These are phyloP conservation scores for Verticillium dahliae DNA, from an alignment of 2,329 filamentous ascomycete genomes.

Conservation along the genomic window DNA sequence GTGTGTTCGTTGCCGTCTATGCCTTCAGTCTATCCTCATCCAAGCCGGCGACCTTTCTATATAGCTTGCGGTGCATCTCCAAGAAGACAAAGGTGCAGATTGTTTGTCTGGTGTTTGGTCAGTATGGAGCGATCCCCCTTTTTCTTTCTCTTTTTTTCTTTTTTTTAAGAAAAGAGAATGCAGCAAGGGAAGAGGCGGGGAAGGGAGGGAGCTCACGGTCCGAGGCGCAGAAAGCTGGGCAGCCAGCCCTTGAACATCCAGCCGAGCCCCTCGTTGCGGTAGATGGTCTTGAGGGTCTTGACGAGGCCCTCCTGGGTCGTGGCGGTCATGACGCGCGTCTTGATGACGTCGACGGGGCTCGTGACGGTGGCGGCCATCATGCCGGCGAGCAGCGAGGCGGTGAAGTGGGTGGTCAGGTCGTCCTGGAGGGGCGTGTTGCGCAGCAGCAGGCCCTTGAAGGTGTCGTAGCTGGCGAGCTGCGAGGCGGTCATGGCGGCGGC, in stretches of 20 bases:
- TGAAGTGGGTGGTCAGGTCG: slow-evolving; percentile 70
- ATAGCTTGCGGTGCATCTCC: slow-evolving; percentile 78
- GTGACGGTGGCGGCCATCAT: slow-evolving; percentile 81
- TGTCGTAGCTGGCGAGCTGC: slow-evolving; percentile 80
- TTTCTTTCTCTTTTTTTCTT: no score
- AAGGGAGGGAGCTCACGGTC: slow-evolving; percentile 42
- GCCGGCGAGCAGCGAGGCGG: slow-evolving; percentile 69
- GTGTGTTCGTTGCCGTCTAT: background rate
- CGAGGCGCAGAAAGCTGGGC: slow-evolving; percentile 62
- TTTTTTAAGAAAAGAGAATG: background rate
- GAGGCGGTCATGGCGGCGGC: slow-evolving; percentile 84
- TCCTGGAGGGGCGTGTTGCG: slow-evolving; percentile 61
- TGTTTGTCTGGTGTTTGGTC: slow-evolving; percentile 52
- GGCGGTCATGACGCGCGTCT: slow-evolving; percentile 79
- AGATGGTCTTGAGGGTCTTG: slow-evolving; percentile 59
- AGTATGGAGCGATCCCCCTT: background rate
- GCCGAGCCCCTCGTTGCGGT: slow-evolving; percentile 60
- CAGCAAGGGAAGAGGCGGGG: background rate
- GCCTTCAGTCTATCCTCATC: slow-evolving; percentile 12
- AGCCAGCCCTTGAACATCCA: slow-evolving; percentile 94
- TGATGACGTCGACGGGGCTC: slow-evolving; percentile 82
- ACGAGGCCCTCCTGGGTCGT: slow-evolving; percentile 45
- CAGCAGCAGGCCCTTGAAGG: slow-evolving; percentile 67
- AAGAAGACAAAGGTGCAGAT: slow-evolving; percentile 82
- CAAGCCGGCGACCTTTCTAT: slow-evolving; percentile 47